These are phyloP conservation scores for Thermochaetoides dissita DNA, from an alignment of 2,329 filamentous ascomycete genomes.

Conservation along the genomic window DNA sequence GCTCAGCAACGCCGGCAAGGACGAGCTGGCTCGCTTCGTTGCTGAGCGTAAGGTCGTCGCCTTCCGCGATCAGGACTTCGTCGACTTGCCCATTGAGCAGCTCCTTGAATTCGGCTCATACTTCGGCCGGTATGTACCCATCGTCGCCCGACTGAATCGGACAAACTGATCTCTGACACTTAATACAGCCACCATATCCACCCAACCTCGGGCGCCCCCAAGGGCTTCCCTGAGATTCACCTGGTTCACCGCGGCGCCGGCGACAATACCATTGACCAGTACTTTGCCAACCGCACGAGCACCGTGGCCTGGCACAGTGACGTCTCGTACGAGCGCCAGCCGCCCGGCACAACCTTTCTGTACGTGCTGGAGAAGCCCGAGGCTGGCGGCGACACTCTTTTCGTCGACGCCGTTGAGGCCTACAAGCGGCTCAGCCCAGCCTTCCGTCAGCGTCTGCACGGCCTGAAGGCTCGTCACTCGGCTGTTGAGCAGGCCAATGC, in stretches of 20 bases:
- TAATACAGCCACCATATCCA: slow-evolving; percentile 50
- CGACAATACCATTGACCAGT: slow-evolving; percentile 44
- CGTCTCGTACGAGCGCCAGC: slow-evolving; percentile 76
- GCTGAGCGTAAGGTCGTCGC: slow-evolving; percentile 56
- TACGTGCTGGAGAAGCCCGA: slow-evolving; percentile 74
- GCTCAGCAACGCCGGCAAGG: slow-evolving; percentile 48
- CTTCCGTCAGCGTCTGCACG: slow-evolving; percentile 69
- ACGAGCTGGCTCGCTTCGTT: slow-evolving; percentile 55
- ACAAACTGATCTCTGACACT: too few relatives aligned
- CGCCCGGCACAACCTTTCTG: slow-evolving; percentile 78
- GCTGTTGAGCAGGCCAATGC: slow-evolving; percentile 67
- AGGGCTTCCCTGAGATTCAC: slow-evolving; percentile 55
- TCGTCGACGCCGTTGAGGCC: slow-evolving; percentile 64
- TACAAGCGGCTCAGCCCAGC: slow-evolving; percentile 68
- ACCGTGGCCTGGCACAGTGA: slow-evolving; percentile 84
- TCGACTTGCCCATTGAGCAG: slow-evolving; percentile 47
- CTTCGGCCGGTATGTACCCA: slow-evolving; percentile 19
- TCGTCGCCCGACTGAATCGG: too few relatives aligned
- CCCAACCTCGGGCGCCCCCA: slow-evolving; percentile 54
- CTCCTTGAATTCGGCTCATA: slow-evolving; percentile 53
- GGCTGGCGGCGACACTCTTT: slow-evolving; percentile 74
- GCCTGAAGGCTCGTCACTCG: slow-evolving; percentile 67
- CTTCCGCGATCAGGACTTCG: slow-evolving; percentile 56
- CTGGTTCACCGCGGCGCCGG: slow-evolving; percentile 57
- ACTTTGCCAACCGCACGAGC: slow-evolving; percentile 56